Base-by-base conservation (phyloP, 2,329 filamentous ascomycete species). In the Dothidotthia symphoricarpi region DNA sequence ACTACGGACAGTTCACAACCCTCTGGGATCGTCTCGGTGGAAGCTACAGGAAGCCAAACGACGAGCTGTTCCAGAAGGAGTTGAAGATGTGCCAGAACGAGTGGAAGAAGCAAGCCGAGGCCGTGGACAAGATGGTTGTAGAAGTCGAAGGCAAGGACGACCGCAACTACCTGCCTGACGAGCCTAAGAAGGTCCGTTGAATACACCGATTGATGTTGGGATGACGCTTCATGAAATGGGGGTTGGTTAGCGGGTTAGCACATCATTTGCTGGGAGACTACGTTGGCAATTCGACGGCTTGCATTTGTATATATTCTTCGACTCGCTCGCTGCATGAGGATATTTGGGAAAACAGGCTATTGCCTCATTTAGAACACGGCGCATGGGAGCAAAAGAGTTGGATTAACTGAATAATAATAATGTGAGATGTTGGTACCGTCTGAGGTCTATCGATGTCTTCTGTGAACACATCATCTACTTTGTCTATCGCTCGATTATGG, bases 1-100 rank as follows among this genome's bases (percentile, higher is more conserved):
- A 95, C 72, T 96, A 95, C 60, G 90, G 90, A 41, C 90, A 96
- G 67, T 96, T 90, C 72, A 93, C 88, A 12, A 95, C 89, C 0
- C 74, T 93, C 14, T 95, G 90, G 85, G 90, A 96, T 67, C 83
- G 90, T 36, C 69, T 95, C 14, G 87, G 88, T 37, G 86, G 85
- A 42, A 94, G 86, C 62, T 96, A 95, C 74, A 78, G 87, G 56
- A 81, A 84, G 73, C 90, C 90, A 4, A 91, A 93, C 55, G 78
- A 83, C 39, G 88, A 89, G 69, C 78, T 95, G 53, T 96, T 95
- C 73, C 72, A 82, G 56, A 84, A 83, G 64, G 85, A 93, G 65
- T 81, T 80, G 56, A 95, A 95, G 76, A 90, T 93, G 85, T 85
- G 80, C 48, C 72, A 86, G 57, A 76, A 75, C 44, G 84, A 88